Percentiles rank a stretch among this genome's conserved stretches.
phyloP scores from a whole-genome alignment of 305 asterid species.

The Fraxinus nigra region DNA sequence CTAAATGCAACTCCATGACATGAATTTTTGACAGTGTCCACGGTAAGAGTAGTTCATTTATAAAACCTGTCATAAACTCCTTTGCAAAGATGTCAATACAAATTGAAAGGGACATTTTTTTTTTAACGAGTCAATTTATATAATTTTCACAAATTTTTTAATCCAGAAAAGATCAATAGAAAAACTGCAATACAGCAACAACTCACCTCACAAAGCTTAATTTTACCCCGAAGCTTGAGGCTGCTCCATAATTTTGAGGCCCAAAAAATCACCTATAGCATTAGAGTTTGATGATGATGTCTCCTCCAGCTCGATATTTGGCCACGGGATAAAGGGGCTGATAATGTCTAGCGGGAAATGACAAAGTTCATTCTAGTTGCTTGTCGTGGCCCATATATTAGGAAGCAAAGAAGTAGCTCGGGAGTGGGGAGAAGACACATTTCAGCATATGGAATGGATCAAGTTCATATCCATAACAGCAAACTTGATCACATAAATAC shows the following conservation, averaged over 20 bases:
- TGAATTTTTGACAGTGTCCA: too few species aligned
- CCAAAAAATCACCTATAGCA: background rate
- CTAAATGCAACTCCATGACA: too few species aligned
- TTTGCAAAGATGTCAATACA: too few species aligned
- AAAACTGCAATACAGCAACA: background rate
- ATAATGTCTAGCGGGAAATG: background rate
- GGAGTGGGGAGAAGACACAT: background rate
- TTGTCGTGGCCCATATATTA: background rate
- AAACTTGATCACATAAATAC: background rate
- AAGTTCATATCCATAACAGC: background rate
- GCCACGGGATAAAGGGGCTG: background rate
- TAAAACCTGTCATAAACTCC: too few species aligned
- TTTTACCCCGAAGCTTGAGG: background rate
- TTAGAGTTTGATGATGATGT: background rate
- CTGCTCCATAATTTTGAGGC: too few species aligned
- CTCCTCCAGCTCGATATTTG: background rate
- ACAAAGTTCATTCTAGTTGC: background rate
- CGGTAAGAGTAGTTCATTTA: too few species aligned
- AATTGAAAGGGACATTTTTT: too few species aligned
- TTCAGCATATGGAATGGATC: background rate
- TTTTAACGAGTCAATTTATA: too few species aligned
- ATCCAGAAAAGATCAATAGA: too few species aligned
- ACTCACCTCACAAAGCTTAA: background rate
- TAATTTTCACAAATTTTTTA: too few species aligned
- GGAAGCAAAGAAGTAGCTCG: background rate